phyloP scores from a whole-genome alignment of 768 basidiomycete species.

The Dioszegia aurantiaca region DNA sequence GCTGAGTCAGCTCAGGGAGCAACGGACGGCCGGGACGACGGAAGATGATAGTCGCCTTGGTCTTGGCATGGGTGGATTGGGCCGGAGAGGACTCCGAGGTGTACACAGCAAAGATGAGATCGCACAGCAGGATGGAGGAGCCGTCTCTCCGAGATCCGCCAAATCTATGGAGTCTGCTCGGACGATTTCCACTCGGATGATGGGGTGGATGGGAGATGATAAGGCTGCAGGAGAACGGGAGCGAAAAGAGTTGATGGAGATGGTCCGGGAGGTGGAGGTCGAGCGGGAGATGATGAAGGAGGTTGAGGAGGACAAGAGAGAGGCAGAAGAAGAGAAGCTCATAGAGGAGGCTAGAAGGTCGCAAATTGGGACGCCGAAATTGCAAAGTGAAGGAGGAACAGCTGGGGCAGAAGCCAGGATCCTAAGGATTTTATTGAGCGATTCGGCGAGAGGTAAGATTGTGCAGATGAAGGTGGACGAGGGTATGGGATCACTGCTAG shows the following conservation, averaged over 20 bases:
- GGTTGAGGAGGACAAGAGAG: conserved; percentile 28
- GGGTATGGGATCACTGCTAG: conserved; percentile 17
- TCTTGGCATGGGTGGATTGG: conserved; percentile 34
- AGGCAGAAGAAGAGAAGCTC: conserved; percentile 26
- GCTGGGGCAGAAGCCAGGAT: neutral
- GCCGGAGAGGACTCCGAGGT: conserved; percentile 27
- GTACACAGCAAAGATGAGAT: conserved; percentile 38
- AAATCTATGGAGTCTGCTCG: conserved; percentile 16
- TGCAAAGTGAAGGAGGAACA: neutral
- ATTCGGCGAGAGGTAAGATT: conserved; percentile 26
- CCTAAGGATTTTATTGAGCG: conserved; percentile 26
- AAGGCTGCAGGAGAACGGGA: conserved; percentile 16
- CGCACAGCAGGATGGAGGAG: conserved; percentile 19
- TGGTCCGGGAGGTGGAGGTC: conserved; percentile 38
- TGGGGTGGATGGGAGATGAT: conserved; percentile 24
- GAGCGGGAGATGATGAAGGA: conserved; percentile 44
- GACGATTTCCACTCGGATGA: conserved; percentile 17
- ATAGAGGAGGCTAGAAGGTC: conserved; percentile 27
- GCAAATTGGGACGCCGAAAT: conserved; percentile 15
- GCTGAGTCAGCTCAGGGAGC: conserved; percentile 33
- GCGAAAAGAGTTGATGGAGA: conserved; percentile 23
- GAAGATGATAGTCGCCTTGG: conserved; percentile 22
- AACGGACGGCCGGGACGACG: conserved; percentile 5
- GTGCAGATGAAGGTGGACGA: conserved; percentile 29
- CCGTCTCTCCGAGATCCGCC: conserved; percentile 25